Conservation (phyloP, 2,329 filamentous ascomycete genomes). For the Akanthomyces muscarius region DNA sequence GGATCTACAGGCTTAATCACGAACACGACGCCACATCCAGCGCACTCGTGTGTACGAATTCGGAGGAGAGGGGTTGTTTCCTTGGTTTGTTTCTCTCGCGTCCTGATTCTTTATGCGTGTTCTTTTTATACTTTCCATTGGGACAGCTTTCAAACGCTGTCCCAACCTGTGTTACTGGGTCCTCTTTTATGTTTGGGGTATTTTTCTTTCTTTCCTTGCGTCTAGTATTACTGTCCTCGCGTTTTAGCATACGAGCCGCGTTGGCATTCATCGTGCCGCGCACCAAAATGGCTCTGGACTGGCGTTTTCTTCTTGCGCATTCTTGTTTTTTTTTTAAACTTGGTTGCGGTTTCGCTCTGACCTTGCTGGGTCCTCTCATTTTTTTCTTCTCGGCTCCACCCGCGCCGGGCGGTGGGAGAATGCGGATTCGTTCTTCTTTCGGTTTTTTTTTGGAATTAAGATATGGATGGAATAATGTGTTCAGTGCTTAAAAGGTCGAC, state of each 20-base stretch:
- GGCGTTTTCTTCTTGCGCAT: slow-evolving; percentile 1
- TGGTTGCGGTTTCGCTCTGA: slow-evolving; percentile 4
- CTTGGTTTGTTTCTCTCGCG: background rate
- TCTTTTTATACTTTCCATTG: background rate
- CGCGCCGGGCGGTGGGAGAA: background rate
- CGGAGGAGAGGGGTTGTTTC: background rate
- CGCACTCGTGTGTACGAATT: slow-evolving; percentile 1
- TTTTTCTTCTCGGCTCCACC: background rate
- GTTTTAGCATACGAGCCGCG: slow-evolving; percentile 20
- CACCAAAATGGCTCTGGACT: slow-evolving; percentile 8
- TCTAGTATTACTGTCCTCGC: slow-evolving; percentile 2
- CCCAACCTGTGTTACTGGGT: background rate
- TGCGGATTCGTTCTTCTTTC: background rate
- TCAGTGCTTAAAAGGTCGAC: slow-evolving; percentile 2
- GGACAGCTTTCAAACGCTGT: background rate
- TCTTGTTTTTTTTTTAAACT: background rate
- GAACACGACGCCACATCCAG: background rate
- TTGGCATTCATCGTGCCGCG: background rate
- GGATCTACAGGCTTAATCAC: background rate
- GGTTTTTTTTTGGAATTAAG: background rate
- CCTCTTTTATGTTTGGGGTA: no score
- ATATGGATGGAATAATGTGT: slow-evolving; percentile 7
- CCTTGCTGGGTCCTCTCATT: background rate
- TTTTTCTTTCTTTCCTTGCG: background rate
- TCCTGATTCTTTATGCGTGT: background rate